A percentile compares a stretch with the other conserved stretches of the same genome.
Conservation (phyloP, 345 rosid species). For the Boechera retrofracta region DNA sequence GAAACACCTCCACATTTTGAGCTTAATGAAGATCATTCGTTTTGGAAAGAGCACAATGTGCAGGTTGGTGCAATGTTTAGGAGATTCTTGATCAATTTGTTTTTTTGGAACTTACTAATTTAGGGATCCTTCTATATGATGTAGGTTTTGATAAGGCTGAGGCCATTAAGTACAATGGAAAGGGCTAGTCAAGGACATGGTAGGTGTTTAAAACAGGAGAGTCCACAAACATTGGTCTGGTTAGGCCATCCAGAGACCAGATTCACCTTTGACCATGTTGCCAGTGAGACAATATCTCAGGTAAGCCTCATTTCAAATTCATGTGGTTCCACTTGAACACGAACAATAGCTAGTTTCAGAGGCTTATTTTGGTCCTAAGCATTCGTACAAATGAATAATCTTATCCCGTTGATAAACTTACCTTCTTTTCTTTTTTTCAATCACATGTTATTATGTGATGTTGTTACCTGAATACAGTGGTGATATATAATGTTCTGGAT, state of each 20-base stretch:
- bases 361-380: constrained; percentile 16
- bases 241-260: constrained; percentile 91
- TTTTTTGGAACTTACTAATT: constrained; percentile 10
- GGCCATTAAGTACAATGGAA: constrained; percentile 73
- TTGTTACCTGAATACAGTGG: constrained; percentile 9
- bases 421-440: background rate
- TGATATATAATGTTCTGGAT: constrained; percentile 28
- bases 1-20: constrained; percentile 68
- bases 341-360: background rate
- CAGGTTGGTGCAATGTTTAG: constrained; percentile 58
- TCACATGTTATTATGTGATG: constrained; percentile 21
- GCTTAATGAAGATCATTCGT: constrained; percentile 74
- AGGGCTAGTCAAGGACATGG: constrained; percentile 67
- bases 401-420: background rate
- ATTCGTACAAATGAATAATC: background rate
- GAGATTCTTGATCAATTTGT: background rate
- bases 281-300: constrained; percentile 85
- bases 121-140: constrained; percentile 16
- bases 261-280: constrained; percentile 92
- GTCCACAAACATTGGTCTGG: constrained; percentile 74
- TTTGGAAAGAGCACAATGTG: constrained; percentile 88
- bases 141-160: constrained; percentile 86
- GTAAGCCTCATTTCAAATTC: constrained; percentile 43
- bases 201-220: constrained; percentile 82
- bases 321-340: constrained; percentile 4